These are phyloP conservation scores for Lepiota brunneoincarnata DNA, from an alignment of 768 basidiomycete genomes.

Conservation along the genomic window DNA sequence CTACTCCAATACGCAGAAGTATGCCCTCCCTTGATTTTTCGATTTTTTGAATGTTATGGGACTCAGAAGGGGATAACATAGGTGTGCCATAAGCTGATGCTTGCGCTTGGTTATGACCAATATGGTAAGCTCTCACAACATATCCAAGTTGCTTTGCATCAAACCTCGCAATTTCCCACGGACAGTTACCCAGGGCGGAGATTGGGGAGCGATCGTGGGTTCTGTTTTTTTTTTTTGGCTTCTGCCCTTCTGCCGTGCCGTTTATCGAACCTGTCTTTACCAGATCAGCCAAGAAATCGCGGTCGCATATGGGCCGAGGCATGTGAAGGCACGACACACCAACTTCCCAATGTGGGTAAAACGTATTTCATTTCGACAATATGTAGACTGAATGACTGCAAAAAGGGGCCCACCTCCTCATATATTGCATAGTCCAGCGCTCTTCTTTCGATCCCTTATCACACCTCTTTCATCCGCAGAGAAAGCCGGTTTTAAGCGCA, in stretches of 20 bases:
- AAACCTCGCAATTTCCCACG: background rate
- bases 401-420: constrained; percentile 19
- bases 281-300: constrained; percentile 29
- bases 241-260: background rate
- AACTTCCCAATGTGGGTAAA: constrained; percentile 40
- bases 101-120: constrained; percentile 43
- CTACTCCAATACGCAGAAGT: constrained; percentile 53
- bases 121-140: constrained; percentile 32
- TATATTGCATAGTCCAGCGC: constrained; percentile 20
- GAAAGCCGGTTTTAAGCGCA: constrained; percentile 28
- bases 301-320: constrained; percentile 28
- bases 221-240: too few species aligned
- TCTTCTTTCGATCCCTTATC: constrained; percentile 24
- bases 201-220: constrained; percentile 20
- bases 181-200: constrained; percentile 29
- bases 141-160: background rate
- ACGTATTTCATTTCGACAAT: background rate
- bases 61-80: constrained; percentile 12
- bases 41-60: background rate
- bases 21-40: background rate
- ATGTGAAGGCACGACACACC: constrained; percentile 52
- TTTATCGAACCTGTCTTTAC: background rate
- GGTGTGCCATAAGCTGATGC: constrained; percentile 48
- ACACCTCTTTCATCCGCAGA: constrained; percentile 29
- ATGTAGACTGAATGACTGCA: background rate